A percentile compares a stretch with the other conserved stretches of the same genome.
Evolutionary conservation across 495 filamentous ascomycete species (phyloP).

Genomic region (Bacidia gigantensis): DNA sequence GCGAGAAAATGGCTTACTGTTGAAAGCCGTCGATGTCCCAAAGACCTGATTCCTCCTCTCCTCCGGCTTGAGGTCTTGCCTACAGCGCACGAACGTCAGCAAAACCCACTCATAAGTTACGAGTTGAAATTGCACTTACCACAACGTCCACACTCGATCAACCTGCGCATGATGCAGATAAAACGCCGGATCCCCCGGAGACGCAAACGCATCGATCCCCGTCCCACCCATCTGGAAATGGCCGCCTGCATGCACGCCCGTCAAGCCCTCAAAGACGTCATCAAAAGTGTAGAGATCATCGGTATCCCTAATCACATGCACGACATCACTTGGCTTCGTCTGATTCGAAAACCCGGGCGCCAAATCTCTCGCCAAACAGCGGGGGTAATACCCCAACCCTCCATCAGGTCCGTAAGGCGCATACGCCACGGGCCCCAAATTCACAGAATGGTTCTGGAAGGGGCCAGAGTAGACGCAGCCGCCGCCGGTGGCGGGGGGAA

Average conservation of each 20-base stretch:
- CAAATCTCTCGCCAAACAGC: conserved; percentile 55
- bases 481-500: conserved; percentile 43
- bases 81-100: no score
- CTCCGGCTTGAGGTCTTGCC: conserved; percentile 33
- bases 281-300: neutral
- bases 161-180: conserved; percentile 58
- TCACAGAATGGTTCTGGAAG: conserved; percentile 34
- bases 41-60: conserved; percentile 22
- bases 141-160: conserved; percentile 56
- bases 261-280: neutral
- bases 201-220: conserved; percentile 43
- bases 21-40: conserved; percentile 16
- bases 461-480: conserved; percentile 51
- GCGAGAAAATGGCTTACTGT: conserved; percentile 10
- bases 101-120: no score
- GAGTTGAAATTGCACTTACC: no score
- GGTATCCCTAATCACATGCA: neutral
- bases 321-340: conserved; percentile 34
- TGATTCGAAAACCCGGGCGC: conserved; percentile 32
- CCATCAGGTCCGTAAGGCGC: no score
- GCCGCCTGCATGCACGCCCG: conserved; percentile 47
- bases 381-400: conserved; percentile 37
- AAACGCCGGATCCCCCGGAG: conserved; percentile 53
- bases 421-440: no score
- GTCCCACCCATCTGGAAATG: conserved; percentile 52